phyloP scores from a whole-genome alignment of 2,329 filamentous ascomycete species.

The Hirsutella rhossiliensis region DNA sequence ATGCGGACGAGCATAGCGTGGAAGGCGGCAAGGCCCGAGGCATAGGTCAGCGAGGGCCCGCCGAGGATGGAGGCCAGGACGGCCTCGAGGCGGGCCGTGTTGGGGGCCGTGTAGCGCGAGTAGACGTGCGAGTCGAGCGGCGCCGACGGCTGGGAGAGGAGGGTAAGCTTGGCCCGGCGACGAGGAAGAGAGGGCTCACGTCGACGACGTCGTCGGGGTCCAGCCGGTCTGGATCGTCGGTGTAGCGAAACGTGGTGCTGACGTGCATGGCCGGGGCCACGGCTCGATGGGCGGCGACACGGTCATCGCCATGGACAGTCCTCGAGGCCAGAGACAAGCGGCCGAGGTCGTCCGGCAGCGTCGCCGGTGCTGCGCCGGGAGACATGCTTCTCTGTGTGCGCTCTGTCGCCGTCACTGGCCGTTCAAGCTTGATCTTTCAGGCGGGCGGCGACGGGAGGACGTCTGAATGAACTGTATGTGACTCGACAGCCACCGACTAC shows the following conservation, averaged over 20 bases:
- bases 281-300: conserved; percentile 59
- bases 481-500: no score
- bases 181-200: conserved; percentile 27
- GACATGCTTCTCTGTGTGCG: not conserved
- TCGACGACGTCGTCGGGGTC: conserved; percentile 36
- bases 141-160: conserved; percentile 28
- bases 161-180: not conserved
- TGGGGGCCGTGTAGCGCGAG: conserved; percentile 69
- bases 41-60: conserved; percentile 63
- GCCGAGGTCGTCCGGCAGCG: conserved; percentile 5
- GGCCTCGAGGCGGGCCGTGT: conserved; percentile 73
- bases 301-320: conserved; percentile 74
- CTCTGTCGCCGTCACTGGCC: not conserved
- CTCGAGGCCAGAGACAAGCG: conserved; percentile 48
- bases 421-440: no score
- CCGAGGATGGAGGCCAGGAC: conserved; percentile 64
- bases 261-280: conserved; percentile 85
- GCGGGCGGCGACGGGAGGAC: no score
- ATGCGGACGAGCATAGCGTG: conserved; percentile 76
- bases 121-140: conserved; percentile 62
- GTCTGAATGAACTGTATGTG: no score
- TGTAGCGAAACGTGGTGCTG: conserved; percentile 84
- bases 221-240: conserved; percentile 55
- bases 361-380: not conserved
- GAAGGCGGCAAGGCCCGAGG: conserved; percentile 77